Evolutionary conservation across 1,139 yeast species (phyloP).

Genomic region (Zygosaccharomyces sapae): DNA sequence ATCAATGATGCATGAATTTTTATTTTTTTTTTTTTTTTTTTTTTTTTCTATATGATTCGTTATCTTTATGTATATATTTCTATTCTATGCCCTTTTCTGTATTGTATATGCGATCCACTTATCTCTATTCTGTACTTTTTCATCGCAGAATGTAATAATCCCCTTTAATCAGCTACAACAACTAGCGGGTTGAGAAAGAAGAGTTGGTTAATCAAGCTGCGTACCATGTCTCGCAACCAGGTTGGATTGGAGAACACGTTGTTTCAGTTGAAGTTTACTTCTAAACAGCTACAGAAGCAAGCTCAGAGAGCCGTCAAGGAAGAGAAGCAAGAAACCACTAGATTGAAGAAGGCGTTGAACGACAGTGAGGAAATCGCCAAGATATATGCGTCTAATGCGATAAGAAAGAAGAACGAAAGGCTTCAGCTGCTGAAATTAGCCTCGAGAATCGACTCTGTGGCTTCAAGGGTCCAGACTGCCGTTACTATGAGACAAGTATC

Average conservation of each 20-base stretch:
- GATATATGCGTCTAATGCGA: slow-evolving; percentile 92
- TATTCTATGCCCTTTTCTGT: neutral
- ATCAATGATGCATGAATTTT: neutral
- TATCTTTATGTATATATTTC: neutral
- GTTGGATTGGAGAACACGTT: slow-evolving; percentile 36
- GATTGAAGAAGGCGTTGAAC: slow-evolving; percentile 62
- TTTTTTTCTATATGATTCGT: neutral
- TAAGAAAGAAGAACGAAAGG: slow-evolving; percentile 83
- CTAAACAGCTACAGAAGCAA: slow-evolving; percentile 87
- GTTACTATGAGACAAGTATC: slow-evolving; percentile 95
- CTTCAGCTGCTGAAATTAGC: slow-evolving; percentile 77
- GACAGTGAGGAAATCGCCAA: slow-evolving; percentile 84
- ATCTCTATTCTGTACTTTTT: too few species aligned
- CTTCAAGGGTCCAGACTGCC: slow-evolving; percentile 93
- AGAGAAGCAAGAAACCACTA: slow-evolving; percentile 79
- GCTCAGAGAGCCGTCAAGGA: slow-evolving; percentile 89
- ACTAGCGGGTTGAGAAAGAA: too few species aligned
- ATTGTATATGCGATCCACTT: too few species aligned
- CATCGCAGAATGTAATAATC: too few species aligned
- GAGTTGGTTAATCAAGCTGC: too few species aligned
- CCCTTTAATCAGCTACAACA: too few species aligned
- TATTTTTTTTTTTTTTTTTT: too few species aligned
- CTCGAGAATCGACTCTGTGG: slow-evolving; percentile 91
- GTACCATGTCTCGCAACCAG: slow-evolving; percentile 33
- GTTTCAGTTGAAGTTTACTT: slow-evolving; percentile 62